Evolutionary conservation across 371 early-diverging fungal species (phyloP), one percentile per base, ranked within the genome.

Genomic region (Homolaphlyctis polyrhiza): DNA sequence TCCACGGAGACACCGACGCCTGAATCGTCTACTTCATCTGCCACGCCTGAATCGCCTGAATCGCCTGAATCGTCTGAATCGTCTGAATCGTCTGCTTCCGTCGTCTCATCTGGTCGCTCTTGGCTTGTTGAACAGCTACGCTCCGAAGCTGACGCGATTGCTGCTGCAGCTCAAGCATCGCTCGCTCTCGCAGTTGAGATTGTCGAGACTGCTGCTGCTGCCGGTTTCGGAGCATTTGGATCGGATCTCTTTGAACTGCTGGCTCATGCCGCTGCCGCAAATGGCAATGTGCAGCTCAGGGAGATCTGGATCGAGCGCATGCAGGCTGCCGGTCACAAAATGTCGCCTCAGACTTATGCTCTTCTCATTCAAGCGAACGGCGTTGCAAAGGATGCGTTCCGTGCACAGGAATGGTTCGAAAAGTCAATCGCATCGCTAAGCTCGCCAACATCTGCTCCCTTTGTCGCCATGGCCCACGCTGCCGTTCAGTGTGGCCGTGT

Each of bases 331-430:
- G 55, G 28, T 25, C 55, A 11, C 8, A 18, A 30, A 25, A 14
- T n/a, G 5, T 6, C 55, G 33, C 14, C 25, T 4, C 5, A 4
- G 8, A 27, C 55, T 3, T 55, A 11, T 33, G 14, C 55, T 27
- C 32, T 33, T 33, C 27, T 55, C 30, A 55, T 55, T 21, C 27
- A 13, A 5, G 55, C n/a, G 6, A 18, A 55, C 35, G 55, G 55
- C 33, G 32, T 55, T 27, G 55, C 55, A 18, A 33, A n/a, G 18
- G 55, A 55, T 25, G 28, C 55, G 35, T 55, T 11, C 55, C 27
- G 32, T 4, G 55, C 55, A 21, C 55, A 55, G 55, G 21, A 30
- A 21, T 55, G 55, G 55, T 55, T 55, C 32, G 55, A 55, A 55
- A 55, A 55, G 35, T 55, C 27, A 27, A 11, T 3, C 30, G 55